Conservation (phyloP, 164 flowering plant genomes). For the Euptelea pleiosperma region DNA sequence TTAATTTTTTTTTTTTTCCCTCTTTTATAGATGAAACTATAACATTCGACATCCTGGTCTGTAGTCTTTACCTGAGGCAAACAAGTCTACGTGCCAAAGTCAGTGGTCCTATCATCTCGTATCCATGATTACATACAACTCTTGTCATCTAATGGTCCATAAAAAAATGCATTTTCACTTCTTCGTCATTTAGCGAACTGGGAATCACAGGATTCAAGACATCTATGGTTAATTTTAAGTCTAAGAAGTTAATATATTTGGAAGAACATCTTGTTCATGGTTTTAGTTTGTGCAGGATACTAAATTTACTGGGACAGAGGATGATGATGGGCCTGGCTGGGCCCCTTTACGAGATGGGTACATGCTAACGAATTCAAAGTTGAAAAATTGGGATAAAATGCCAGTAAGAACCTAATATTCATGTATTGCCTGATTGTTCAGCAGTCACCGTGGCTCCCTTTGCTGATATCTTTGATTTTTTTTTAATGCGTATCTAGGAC, state of each 20-base stretch:
- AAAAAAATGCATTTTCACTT: too few species aligned
- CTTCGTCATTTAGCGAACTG: too few species aligned
- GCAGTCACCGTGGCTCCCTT: background rate
- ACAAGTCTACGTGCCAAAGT: too few species aligned
- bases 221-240: too few species aligned
- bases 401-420: constrained; percentile 37
- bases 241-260: background rate
- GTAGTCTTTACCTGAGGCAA: too few species aligned
- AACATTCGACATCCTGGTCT: too few species aligned
- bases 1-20: too few species aligned
- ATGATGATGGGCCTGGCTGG: constrained; percentile 67
- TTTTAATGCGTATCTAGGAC: constrained; percentile 11
- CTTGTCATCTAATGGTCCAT: too few species aligned
- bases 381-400: constrained; percentile 92
- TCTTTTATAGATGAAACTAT: too few species aligned
- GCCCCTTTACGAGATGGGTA: constrained; percentile 84
- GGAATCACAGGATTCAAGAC: too few species aligned
- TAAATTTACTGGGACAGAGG: constrained; percentile 19
- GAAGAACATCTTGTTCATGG: background rate
- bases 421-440: background rate
- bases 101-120: too few species aligned
- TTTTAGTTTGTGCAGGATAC: constrained; percentile 41
- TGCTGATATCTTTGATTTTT: background rate
- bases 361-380: constrained; percentile 76
- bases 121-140: too few species aligned